Conservation (phyloP, 2,329 filamentous ascomycete genomes). For the Aspergillus oerlinghausenensis region DNA sequence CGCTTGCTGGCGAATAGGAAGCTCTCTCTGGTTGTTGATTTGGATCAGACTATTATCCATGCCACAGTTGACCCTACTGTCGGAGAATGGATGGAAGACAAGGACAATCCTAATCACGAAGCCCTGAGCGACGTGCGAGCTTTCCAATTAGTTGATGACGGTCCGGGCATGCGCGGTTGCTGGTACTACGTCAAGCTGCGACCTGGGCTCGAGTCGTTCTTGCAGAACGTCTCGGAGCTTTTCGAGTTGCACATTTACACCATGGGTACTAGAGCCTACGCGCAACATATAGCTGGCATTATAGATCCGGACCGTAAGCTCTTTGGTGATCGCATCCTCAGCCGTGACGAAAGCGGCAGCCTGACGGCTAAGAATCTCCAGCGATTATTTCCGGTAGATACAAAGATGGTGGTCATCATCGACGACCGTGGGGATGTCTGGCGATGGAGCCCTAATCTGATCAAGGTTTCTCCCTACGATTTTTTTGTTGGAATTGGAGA, state of each 20-base stretch:
- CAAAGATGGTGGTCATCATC: conserved; percentile 98
- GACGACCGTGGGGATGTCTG: conserved; percentile 96
- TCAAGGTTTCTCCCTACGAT: conserved; percentile 92
- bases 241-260: conserved; percentile 99
- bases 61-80: conserved; percentile 96
- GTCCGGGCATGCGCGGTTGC: conserved; percentile 67
- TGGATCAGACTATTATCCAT: conserved; percentile 98
- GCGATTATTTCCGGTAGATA: conserved; percentile 90
- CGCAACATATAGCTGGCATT: conserved; percentile 83
- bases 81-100: conserved; percentile 89
- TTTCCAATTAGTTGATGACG: conserved; percentile 87
- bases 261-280: conserved; percentile 97
- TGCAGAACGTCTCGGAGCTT: conserved; percentile 69
- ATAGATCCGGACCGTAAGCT: conserved; percentile 85
- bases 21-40: conserved; percentile 88
- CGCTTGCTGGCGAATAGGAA: conserved; percentile 76
- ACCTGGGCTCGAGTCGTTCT: conserved; percentile 75
- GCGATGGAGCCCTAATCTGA: conserved; percentile 86
- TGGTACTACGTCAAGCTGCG: conserved; percentile 99
- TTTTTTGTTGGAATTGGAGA: conserved; percentile 98
- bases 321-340: conserved; percentile 92
- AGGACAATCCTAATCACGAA: conserved; percentile 81
- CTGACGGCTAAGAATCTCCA: conserved; percentile 86
- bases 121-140: conserved; percentile 82
- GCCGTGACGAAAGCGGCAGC: conserved; percentile 93